A percentile compares a stretch with the other conserved stretches of the same genome.
Conservation (phyloP, 208 protist species). For the Angomonas ambiguus region DNA sequence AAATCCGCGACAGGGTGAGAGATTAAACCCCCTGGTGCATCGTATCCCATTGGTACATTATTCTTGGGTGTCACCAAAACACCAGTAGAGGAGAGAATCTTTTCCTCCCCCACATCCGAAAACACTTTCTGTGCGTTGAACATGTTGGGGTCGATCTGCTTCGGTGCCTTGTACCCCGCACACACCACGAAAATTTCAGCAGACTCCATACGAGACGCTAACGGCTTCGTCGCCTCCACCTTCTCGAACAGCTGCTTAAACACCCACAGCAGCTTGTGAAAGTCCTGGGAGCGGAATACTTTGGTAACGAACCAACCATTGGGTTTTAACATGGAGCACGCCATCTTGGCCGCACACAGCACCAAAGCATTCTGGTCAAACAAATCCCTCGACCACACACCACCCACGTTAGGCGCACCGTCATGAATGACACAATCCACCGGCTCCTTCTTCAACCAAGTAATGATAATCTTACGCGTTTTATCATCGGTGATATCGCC, state of each 20-base stretch:
- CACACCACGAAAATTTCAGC: constrained; percentile 99
- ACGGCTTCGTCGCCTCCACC: constrained; percentile 98
- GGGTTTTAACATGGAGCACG: constrained; percentile 91
- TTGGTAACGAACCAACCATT: constrained; percentile 99
- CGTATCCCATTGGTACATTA: constrained; percentile 88
- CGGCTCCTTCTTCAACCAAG: constrained; percentile 92
- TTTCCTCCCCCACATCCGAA: constrained; percentile 88
- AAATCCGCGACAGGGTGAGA: constrained; percentile 73
- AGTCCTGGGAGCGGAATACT: constrained; percentile 98
- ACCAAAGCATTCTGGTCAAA: constrained; percentile 96
- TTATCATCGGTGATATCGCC: constrained; percentile 99
- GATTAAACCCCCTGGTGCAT: constrained; percentile 78
- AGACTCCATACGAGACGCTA: constrained; percentile 96
- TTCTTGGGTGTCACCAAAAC: constrained; percentile 65
- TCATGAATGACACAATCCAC: constrained; percentile 97
- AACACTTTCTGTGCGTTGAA: constrained; percentile 96
- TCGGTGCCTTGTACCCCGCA: constrained; percentile 94
- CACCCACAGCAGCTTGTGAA: constrained; percentile 98
- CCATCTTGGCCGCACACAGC: constrained; percentile 94
- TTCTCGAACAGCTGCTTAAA: constrained; percentile 98
- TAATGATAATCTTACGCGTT: constrained; percentile 92
- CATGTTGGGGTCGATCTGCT: constrained; percentile 94
- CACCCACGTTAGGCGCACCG: constrained; percentile 99
- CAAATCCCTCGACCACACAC: constrained; percentile 97
- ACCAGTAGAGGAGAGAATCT: constrained; percentile 70